Conservation (phyloP, 2,329 filamentous ascomycete genomes). For the Sarocladium strictum region DNA sequence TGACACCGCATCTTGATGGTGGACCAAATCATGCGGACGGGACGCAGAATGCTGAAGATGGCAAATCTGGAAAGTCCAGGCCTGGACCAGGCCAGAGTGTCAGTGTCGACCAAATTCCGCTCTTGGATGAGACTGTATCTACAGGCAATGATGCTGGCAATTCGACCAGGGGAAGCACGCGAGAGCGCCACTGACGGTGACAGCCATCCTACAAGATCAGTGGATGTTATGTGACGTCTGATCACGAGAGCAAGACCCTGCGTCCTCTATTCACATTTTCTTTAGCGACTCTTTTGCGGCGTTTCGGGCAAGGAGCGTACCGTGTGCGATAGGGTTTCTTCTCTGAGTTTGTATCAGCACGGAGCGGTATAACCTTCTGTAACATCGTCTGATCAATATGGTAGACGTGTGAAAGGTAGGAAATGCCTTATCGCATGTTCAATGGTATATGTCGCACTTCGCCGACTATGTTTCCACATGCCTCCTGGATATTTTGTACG, state of each 20-base stretch:
- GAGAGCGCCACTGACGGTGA: too few species aligned
- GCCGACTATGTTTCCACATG: too few species aligned
- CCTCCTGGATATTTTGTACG: too few species aligned
- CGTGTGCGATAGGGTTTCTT: background rate
- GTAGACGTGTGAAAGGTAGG: background rate
- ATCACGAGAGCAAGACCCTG: too few species aligned
- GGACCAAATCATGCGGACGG: background rate
- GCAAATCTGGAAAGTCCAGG: background rate
- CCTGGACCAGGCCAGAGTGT: slow-evolving; percentile 8
- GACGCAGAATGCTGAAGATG: background rate
- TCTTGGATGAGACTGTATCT: slow-evolving; percentile 42
- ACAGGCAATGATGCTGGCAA: slow-evolving; percentile 35
- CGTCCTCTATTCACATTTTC: too few species aligned
- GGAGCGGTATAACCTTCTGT: background rate
- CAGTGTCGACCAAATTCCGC: slow-evolving; percentile 49
- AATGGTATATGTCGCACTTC: too few species aligned
- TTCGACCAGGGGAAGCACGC: slow-evolving; percentile 35
- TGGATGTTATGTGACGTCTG: too few species aligned
- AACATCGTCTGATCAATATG: slow-evolving; percentile 2
- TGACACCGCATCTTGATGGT: slow-evolving; percentile 20
- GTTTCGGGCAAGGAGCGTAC: slow-evolving; percentile 14
- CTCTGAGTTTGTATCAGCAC: background rate
- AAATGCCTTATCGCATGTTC: too few species aligned
- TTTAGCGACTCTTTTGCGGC: slow-evolving; percentile 1
- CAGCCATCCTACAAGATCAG: too few species aligned